Percentiles rank a stretch among this genome's conserved stretches.
Conservation (phyloP, 768 basidiomycete species). For the Gyrodon lividus region DNA sequence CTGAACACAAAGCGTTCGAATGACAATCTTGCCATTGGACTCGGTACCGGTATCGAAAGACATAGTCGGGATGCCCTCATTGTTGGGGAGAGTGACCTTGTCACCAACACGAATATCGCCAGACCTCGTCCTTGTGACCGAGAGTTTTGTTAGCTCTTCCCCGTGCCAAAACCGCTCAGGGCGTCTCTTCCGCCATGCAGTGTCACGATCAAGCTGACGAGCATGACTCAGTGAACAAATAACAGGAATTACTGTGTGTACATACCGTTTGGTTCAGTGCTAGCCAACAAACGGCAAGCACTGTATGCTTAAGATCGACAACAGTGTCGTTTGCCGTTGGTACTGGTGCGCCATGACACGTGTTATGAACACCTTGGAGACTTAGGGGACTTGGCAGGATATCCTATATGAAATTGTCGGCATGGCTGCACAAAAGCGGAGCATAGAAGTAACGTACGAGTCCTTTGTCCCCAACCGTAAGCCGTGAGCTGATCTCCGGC, state of each 20-base stretch:
- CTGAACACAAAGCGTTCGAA: slow-evolving; percentile 60
- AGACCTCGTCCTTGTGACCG: slow-evolving; percentile 56
- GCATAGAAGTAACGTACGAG: slow-evolving; percentile 43
- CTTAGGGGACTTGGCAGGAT: slow-evolving; percentile 57
- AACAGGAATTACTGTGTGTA: background rate
- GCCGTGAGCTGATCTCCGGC: slow-evolving; percentile 74
- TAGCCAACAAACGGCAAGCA: slow-evolving; percentile 82
- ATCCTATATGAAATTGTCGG: slow-evolving; percentile 43
- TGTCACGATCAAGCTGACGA: slow-evolving; percentile 55
- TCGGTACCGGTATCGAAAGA: slow-evolving; percentile 57
- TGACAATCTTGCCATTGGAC: slow-evolving; percentile 44
- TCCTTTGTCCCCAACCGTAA: slow-evolving; percentile 75
- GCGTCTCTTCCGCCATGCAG: slow-evolving; percentile 56
- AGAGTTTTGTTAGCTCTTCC: slow-evolving; percentile 59
- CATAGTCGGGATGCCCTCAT: slow-evolving; percentile 48
- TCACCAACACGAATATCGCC: slow-evolving; percentile 76
- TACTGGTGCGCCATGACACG: slow-evolving; percentile 43
- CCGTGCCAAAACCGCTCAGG: slow-evolving; percentile 79
- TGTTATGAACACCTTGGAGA: slow-evolving; percentile 46
- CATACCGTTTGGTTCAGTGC: slow-evolving; percentile 83
- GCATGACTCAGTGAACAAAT: slow-evolving; percentile 3
- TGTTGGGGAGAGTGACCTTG: slow-evolving; percentile 59
- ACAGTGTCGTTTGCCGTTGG: slow-evolving; percentile 57
- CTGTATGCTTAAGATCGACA: slow-evolving; percentile 69
- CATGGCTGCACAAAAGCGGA: background rate